Evolutionary conservation across 768 basidiomycete species (phyloP), one percentile per base, ranked within the genome.

Genomic region (Xerocomellus dryophilus): DNA sequence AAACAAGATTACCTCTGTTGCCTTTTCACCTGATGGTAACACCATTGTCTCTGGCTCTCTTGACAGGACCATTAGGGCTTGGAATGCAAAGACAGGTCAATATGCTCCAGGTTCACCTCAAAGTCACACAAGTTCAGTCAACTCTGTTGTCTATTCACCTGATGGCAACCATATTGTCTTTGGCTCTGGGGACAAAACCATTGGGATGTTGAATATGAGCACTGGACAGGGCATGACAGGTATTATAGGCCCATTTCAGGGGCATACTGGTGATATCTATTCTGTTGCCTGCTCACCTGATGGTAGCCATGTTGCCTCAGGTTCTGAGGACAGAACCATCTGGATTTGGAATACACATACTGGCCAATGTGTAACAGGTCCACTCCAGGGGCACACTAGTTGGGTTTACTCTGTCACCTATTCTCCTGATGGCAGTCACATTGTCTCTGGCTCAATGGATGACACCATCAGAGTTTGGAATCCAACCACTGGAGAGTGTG

Each of bases 341-440:
- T 14, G 5, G 21, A 41, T 62, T 1, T 62, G 61, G 61, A 17
- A 64, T 45, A 9, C 48, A 45, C 43, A 44, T 25, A 61, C 62
- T 61, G 46, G 51, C 5, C 14, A 61, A 20, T 35, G 9, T 36
- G 8, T 43, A 4, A 8, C 8, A 38, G 51, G 39, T 36, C 46
- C 54, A 45, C 23, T 61, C 3, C 0, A 0, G 3, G 63, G 49
- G 2, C 61, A 62, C 7, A 53, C 54, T 0, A 7, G 20, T 12
- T 52, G 53, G 47, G 5, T 62, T 17, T 47, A 21, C 18, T 62
- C 61, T 48, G 21, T 62, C 44, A 51, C 57, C 47, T 58, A 51
- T 63, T 53, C 72, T 38, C 67, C 72, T 32, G 64, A 71, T 56
- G 69, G 70, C 2, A 61, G 39, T 9, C 23, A 50, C 14, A 40